phyloP scores from a whole-genome alignment of 2,329 filamentous ascomycete genomes.

The Tolypocladium pustulatum region DNA sequence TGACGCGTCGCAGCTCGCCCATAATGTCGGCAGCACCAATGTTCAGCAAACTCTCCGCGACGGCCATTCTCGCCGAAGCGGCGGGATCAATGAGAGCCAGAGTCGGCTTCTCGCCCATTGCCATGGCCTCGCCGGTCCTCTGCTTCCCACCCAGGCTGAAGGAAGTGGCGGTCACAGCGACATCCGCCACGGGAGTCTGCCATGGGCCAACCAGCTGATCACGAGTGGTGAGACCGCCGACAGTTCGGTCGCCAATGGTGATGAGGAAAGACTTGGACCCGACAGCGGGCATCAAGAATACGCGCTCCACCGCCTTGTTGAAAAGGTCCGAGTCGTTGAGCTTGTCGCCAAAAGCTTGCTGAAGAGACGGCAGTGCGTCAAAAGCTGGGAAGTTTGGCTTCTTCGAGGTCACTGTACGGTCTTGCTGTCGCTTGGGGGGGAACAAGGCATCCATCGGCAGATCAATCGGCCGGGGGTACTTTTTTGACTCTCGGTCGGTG shows the following conservation, averaged over 20 bases:
- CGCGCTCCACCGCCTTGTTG: conserved; percentile 62
- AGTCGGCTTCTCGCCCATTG: conserved; percentile 87
- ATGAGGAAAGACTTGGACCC: conserved; percentile 98
- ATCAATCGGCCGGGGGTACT: conserved; percentile 72
- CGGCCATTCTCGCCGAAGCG: conserved; percentile 91
- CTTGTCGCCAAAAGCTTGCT: conserved; percentile 48
- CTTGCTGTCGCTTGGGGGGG: conserved; percentile 75
- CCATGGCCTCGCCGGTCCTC: conserved; percentile 88
- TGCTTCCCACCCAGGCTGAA: conserved; percentile 56
- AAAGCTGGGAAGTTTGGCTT: conserved; percentile 61
- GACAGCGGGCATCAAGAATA: conserved; percentile 77
- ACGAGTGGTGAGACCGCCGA: conserved; percentile 77
- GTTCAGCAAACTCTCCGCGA: conserved; percentile 89
- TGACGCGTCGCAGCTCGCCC: conserved; percentile 66
- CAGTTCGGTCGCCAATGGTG: conserved; percentile 87
- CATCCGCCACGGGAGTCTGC: conserved; percentile 90
- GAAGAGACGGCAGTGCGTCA: conserved; percentile 55
- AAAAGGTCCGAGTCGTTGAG: conserved; percentile 42
- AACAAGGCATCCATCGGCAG: conserved; percentile 83
- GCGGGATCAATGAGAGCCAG: conserved; percentile 82
- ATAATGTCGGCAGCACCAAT: conserved; percentile 66
- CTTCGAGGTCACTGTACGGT: conserved; percentile 60
- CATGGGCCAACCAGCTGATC: conserved; percentile 96
- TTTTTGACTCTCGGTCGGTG: conserved; percentile 66
- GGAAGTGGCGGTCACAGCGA: conserved; percentile 81